Base-by-base conservation (phyloP, 2,329 filamentous ascomycete species). In the Colletotrichum echinochloae region DNA sequence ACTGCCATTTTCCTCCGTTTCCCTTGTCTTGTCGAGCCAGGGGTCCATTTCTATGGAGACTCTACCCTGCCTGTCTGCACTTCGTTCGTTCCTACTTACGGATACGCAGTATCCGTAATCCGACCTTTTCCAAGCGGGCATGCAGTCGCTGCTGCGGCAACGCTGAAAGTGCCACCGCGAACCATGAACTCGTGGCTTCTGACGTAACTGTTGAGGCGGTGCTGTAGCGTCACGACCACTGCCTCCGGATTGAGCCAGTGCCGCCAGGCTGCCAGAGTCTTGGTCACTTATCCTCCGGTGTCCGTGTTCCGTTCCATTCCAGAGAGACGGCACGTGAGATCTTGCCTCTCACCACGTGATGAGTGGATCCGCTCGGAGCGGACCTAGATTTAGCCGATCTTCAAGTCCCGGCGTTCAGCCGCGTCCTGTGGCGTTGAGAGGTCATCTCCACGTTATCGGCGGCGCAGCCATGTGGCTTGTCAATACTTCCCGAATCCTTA, bases 151-250 rank as follows among this genome's bases (percentile, higher is more conserved):
- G 26, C 60, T 64, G 26, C 35, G 49, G 28, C 18, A 65, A 39
- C 61, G 30, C 51, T 54, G 51, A 20, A 52, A 44, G n/a, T 55
- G 18, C 51, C 64, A 55, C 51, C 68, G 39, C 55, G 37, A 46
- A 65, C 41, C 37, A 35, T 37, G 33, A 48, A 71, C 30, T 71
- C 59, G 68, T 54, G 52, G 68, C 68, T 44, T 60, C 59, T 69
- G 69, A 71, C 65, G 65, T 69, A 69, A 71, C 61, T 60, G 7
- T 60, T 46, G 69, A 49, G 69, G 69, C 65, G 52, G 69, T 68
- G 69, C 54, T 51, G 59, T 44, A 57, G 44, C 5, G 41, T 59
- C 67, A 44, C n/a, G n/a, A n/a, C 57, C 64, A 54, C 46, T 39
- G 46, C 37, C 56, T 66, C 37, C 56, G 56, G 37, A 57, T 62